Conservation (phyloP, 2,329 filamentous ascomycete species). For the Monilinia polystroma region DNA sequence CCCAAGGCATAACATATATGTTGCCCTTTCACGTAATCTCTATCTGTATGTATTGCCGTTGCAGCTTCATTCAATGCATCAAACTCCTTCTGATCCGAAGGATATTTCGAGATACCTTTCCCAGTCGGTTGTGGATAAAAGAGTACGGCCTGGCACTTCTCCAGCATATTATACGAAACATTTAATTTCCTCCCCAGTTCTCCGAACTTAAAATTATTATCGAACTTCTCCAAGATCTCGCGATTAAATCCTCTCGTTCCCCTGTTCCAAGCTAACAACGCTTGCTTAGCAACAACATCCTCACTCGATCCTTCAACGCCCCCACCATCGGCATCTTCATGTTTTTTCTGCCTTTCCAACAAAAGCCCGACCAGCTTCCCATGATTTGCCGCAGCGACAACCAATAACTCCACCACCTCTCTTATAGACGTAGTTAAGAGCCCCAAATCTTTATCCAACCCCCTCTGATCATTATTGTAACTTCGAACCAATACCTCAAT, state of each 20-base stretch:
- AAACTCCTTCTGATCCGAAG: neutral
- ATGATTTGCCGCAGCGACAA: neutral
- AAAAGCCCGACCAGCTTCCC: neutral
- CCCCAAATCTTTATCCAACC: neutral
- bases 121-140: neutral
- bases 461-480: neutral
- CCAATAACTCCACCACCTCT: constrained; percentile 1
- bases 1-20: neutral
- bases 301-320: neutral
- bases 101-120: neutral
- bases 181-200: neutral
- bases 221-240: neutral
- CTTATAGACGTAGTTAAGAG: neutral
- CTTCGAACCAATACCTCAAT: neutral
- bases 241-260: constrained; percentile 9
- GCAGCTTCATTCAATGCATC: neutral
- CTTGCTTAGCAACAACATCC: neutral
- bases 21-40: neutral
- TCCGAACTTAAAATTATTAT: neutral
- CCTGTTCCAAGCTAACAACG: constrained; percentile 1
- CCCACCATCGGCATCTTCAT: neutral
- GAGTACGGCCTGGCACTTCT: constrained; percentile 5
- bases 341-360: neutral
- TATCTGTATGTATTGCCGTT: neutral
- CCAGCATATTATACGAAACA: constrained; percentile 1